phyloP scores from a whole-genome alignment of 176 grass and related monocot species.

The Elaeis guineensis region DNA sequence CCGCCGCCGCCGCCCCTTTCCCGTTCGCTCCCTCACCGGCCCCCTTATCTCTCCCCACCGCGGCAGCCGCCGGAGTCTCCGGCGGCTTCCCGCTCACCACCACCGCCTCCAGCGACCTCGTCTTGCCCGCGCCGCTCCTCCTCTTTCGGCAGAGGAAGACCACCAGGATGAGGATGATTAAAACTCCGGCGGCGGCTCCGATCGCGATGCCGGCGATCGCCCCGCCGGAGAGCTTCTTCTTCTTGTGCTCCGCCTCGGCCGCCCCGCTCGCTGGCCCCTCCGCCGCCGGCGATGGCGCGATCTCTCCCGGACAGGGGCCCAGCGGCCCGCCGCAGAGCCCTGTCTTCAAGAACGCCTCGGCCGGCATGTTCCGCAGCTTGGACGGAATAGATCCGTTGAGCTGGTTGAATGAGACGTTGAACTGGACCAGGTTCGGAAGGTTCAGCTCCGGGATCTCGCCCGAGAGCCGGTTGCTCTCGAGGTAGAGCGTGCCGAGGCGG shows the following conservation, averaged over 20 bases:
- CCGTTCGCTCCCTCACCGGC: conserved; percentile 6
- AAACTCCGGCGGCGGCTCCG: conserved; percentile 40
- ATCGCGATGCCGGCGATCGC: conserved; percentile 96
- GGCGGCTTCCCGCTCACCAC: conserved; percentile 31
- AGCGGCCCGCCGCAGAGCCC: conserved; percentile 76
- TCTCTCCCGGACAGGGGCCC: conserved; percentile 64
- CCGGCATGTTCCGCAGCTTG: conserved; percentile 65
- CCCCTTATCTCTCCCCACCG: conserved; percentile 41
- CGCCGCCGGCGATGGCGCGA: conserved; percentile 30
- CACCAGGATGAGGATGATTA: conserved; percentile 51
- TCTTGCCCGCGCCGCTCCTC: conserved; percentile 21
- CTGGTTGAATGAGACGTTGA: conserved; percentile 92
- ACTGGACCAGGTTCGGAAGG: conserved; percentile 53
- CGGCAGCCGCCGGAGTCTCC: conserved; percentile 28
- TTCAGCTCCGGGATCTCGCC: conserved; percentile 84
- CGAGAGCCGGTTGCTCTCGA: conserved; percentile 52
- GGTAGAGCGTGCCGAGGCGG: conserved; percentile 59
- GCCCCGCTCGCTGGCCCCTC: conserved; percentile 13
- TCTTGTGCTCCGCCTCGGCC: conserved; percentile 1
- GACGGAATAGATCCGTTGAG: conserved; percentile 85
- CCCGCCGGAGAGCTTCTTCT: conserved; percentile 87
- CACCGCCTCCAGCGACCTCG: conserved; percentile 2
- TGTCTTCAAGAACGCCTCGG: conserved; percentile 56
- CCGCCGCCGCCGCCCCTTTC: conserved; percentile 6
- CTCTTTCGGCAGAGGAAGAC: conserved; percentile 56